Conservation (phyloP, 305 asterid species). For the Fraxinus greggii region DNA sequence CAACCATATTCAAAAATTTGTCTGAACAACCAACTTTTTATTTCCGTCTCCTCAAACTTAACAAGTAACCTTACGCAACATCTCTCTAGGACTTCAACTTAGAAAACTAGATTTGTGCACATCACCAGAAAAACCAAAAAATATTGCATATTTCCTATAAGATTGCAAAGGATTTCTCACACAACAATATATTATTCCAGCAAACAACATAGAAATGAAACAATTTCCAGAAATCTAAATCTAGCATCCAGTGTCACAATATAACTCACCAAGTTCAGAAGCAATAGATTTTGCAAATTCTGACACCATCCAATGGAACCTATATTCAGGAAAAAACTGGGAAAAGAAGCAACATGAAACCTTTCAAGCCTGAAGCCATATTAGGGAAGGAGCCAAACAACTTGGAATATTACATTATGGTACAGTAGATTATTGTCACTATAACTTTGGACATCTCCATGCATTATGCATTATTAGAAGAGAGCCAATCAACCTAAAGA, state of each 20-base stretch:
- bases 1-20: neutral
- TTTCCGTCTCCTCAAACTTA: neutral
- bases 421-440: neutral
- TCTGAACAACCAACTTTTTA: neutral
- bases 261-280: constrained; percentile 78
- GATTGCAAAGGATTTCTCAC: neutral
- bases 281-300: constrained; percentile 76
- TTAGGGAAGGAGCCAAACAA: constrained; percentile 1
- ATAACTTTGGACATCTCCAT: neutral
- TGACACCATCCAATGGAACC: constrained; percentile 79
- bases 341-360: constrained; percentile 28
- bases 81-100: neutral
- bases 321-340: constrained; percentile 83
- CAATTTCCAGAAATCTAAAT: neutral
- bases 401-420: constrained; percentile 6
- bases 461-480: neutral
- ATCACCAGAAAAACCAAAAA: neutral
- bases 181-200: constrained; percentile 11
- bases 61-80: neutral
- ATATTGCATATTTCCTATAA: neutral
- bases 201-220: constrained; percentile 7
- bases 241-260: neutral
- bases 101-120: neutral
- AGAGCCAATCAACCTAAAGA: neutral
- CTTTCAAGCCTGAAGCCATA: constrained; percentile 24